Evolutionary conservation across 176 grass and related monocot genomes (phyloP).

Genomic region (Oryza australiensis): DNA sequence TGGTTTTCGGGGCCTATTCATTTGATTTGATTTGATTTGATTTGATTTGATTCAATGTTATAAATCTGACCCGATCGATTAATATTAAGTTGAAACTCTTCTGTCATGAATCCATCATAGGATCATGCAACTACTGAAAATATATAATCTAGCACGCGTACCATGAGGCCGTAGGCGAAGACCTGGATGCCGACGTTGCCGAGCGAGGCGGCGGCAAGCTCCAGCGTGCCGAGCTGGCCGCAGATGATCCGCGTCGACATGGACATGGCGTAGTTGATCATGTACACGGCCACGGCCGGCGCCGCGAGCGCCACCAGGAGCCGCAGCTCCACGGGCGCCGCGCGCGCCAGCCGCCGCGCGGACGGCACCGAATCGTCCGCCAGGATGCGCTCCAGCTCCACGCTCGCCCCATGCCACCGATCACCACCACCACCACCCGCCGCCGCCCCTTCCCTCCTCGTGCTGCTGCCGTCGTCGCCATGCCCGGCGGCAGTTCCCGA

Average conservation of each 20-base stretch:
- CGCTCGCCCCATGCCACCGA: neutral
- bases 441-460: too few relatives aligned
- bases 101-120: neutral
- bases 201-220: slow-evolving; percentile 74
- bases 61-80: too few relatives aligned
- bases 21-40: too few relatives aligned
- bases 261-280: slow-evolving; percentile 71
- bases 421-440: neutral
- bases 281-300: slow-evolving; percentile 62
- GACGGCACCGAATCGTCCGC: neutral
- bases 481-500: neutral
- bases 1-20: too few relatives aligned
- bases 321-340: slow-evolving; percentile 18
- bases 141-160: slow-evolving; percentile 4
- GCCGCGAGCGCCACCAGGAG: slow-evolving; percentile 33
- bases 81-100: too few relatives aligned
- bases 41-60: too few relatives aligned
- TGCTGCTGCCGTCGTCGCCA: neutral
- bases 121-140: neutral
- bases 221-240: slow-evolving; percentile 69
- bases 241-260: slow-evolving; percentile 71
- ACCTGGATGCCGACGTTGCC: slow-evolving; percentile 78
- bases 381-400: slow-evolving; percentile 12
- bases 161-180: slow-evolving; percentile 83
- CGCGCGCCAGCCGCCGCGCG: neutral